Evolutionary conservation across 1,139 yeast species (phyloP), one percentile per base, ranked within the genome.

Genomic region (Kodamaea fungicola): DNA sequence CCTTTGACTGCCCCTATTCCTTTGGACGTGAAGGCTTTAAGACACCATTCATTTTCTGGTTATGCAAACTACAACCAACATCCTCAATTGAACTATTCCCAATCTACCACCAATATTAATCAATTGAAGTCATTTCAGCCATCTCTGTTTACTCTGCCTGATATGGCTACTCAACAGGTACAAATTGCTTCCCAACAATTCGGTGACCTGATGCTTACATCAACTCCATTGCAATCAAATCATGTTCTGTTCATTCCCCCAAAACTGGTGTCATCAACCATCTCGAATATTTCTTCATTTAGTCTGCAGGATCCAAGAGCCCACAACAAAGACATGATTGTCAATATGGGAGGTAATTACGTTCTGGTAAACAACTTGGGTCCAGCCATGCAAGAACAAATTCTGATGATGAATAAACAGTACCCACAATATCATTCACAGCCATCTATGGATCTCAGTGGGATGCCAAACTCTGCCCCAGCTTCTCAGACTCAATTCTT

Each of bases 1-100:
- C 71, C 70, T 16, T 48, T 56, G 34, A 61, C 67, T 16, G 71
- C 71, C 4, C 72, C 72, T 3, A 53, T 62, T 12, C 64, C 55
- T 8, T 22, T 30, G 9, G 29, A 35, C 28, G 12, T 31, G 35
- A 33, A 33, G 28, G 12, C 25, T 16, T 22, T 33, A 28, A 33
- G 35, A 28, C 32, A 33, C 28, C 30, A 33, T 12, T 33, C 35
- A 8, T 33, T 28, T 24, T 25, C 35, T 4, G 32, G 32, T 8
- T 31, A 24, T 12, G 32, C 10, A 19, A 8, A 22, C 12, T 10
- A 12, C 13, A 12, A 22, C 6, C 33, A 35, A 19, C 51, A 35
- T 16, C 33, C 33, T 21, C 30, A 24, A 6, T 22, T 29, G 22
- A 32, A 22, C 46, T 45, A 45, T 28, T 41, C 50, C 1, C 49